Base-by-base conservation (phyloP, 2,329 filamentous ascomycete species). In the Paecilomyces fulvus region DNA sequence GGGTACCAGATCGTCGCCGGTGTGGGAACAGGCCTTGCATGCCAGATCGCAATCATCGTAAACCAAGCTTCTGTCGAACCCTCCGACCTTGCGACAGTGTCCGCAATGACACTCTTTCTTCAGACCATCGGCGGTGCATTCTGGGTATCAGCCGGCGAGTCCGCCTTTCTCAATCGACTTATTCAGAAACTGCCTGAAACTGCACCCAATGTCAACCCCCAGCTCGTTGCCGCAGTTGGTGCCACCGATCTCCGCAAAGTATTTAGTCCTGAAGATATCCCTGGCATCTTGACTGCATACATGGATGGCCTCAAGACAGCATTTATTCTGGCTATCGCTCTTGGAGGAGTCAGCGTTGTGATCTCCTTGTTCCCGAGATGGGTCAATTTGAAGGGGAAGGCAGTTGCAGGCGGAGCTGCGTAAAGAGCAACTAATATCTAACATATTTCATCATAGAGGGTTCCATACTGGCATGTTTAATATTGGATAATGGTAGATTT, bases 91-190 rank as follows among this genome's bases (percentile, higher is more conserved):
- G 51, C 63, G 4, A 60, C 60, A 8, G 62, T 64, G 11, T 62
- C 60, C 0, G 63, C 60, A 28, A 63, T 64, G 49, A 62, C 67
- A 10, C 53, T 65, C 2, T 59, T 69, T 51, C 67, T 69, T 57
- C 63, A 66, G 56, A 70, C 65, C 2, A 60, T 72, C 8, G 68
- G 68, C 10, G 66, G 67, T n/a, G 61, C 69, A 8, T 61, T 73
- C 51, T 65, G 60, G 56, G 63, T 70, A 53, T 67, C 67, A 3
- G 67, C 66, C 17, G 68, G 58, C 0, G 67, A 73, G 59, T 59
- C 69, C 3, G 68, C 61, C 17, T 73, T 72, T 57, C 61, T 61
- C n/a, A 73, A 73, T 57, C 60, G 60, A 21, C 55, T 72, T 28
- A 49, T 70, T n/a, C 52, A 64, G 25, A 58, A 60, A 23, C 37